Conservation (phyloP, 2,329 filamentous ascomycete species). For the Aspergillus ibericus region DNA sequence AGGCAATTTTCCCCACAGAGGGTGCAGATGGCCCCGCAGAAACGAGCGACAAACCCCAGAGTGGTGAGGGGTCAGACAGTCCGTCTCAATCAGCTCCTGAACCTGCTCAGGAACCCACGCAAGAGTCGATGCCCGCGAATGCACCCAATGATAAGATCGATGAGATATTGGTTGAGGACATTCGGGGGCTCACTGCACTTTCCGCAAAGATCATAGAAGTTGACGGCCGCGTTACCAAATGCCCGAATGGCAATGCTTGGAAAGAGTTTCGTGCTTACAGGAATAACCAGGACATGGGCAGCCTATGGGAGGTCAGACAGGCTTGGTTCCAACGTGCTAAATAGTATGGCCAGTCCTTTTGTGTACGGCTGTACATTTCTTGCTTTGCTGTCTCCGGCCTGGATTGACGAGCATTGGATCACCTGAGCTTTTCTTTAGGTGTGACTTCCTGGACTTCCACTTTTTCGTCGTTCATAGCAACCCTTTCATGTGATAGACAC, state of each 20-base stretch:
- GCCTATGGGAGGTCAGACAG: slow-evolving; percentile 46
- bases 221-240: slow-evolving; percentile 39
- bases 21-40: neutral
- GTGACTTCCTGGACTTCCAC: no score
- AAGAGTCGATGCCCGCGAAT: slow-evolving; percentile 1
- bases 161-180: slow-evolving; percentile 30
- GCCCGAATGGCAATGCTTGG: slow-evolving; percentile 43
- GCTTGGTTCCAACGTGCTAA: slow-evolving; percentile 36
- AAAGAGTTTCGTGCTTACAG: slow-evolving; percentile 45
- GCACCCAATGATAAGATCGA: slow-evolving; percentile 6
- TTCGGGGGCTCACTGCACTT: slow-evolving; percentile 32
- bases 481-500: neutral
- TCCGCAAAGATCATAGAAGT: slow-evolving; percentile 38
- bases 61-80: neutral
- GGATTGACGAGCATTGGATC: neutral
- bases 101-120: neutral
- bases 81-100: neutral
- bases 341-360: slow-evolving; percentile 4
- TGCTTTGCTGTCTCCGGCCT: neutral
- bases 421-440: neutral
- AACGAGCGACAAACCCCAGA: neutral
- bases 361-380: neutral
- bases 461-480: neutral
- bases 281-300: slow-evolving; percentile 49
- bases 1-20: neutral